These are phyloP conservation scores for Stagonosporopsis cucurbitacearum DNA, from an alignment of 2,329 filamentous ascomycete genomes.

Conservation along the genomic window DNA sequence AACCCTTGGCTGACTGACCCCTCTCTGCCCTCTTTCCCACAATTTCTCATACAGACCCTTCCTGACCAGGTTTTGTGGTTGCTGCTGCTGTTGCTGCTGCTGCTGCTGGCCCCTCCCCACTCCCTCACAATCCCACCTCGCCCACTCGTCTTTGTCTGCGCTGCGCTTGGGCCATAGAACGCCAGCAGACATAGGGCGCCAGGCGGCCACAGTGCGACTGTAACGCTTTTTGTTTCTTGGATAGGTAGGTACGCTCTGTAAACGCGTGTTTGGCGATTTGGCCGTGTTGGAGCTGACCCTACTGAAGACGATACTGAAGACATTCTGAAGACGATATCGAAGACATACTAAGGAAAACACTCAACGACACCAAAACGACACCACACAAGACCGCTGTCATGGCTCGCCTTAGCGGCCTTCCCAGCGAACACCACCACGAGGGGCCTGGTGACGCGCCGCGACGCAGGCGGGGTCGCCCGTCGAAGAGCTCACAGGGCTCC, in stretches of 20 bases:
- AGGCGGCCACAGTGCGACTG: slow-evolving; percentile 7
- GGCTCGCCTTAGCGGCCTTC: slow-evolving; percentile 44
- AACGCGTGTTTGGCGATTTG: slow-evolving; percentile 5
- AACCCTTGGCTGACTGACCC: slow-evolving; percentile 1
- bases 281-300: slow-evolving; percentile 1
- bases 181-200: slow-evolving; percentile 14
- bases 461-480: slow-evolving; percentile 39
- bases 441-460: slow-evolving; percentile 44
- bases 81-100: slow-evolving; percentile 7
- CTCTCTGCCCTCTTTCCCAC: slow-evolving; percentile 3
- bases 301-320: slow-evolving; percentile 7
- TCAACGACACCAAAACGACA: slow-evolving; percentile 2
- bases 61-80: neutral
- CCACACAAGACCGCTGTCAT: slow-evolving; percentile 25
- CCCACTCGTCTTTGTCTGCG: neutral
- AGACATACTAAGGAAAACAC: too few species aligned
- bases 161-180: slow-evolving; percentile 12
- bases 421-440: slow-evolving; percentile 46
- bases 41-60: slow-evolving; percentile 10
- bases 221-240: slow-evolving; percentile 19
- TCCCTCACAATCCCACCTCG: slow-evolving; percentile 2
- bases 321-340: too few species aligned
- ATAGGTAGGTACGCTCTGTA: slow-evolving; percentile 13
- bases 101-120: slow-evolving; percentile 5
- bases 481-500: slow-evolving; percentile 35